Percentiles rank a stretch among this genome's conserved stretches.
Evolutionary conservation across 768 basidiomycete species (phyloP).

Genomic region (Gautieria morchelliformis): DNA sequence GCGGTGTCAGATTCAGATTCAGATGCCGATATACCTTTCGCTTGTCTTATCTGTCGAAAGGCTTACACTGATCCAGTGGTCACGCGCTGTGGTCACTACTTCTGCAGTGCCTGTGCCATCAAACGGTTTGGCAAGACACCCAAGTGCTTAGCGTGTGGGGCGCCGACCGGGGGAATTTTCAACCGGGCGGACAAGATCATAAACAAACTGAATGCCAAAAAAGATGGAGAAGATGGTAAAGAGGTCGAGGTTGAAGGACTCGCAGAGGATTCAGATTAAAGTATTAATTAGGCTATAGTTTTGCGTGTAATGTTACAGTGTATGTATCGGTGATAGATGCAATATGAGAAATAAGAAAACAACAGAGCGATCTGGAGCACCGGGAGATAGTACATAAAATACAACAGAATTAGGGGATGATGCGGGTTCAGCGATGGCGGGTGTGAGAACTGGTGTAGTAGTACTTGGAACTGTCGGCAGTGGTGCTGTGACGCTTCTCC

Average conservation of each 20-base stretch:
- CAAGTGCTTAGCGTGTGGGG: conserved; percentile 90
- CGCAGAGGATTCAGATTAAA: conserved; percentile 24
- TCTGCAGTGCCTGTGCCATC: conserved; percentile 91
- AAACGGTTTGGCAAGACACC: conserved; percentile 90
- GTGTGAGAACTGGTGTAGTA: conserved; percentile 1
- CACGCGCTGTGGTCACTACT: conserved; percentile 95
- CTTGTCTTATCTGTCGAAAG: conserved; percentile 95
- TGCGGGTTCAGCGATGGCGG: background rate
- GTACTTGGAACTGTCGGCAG: background rate
- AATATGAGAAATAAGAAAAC: background rate
- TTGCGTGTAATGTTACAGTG: background rate
- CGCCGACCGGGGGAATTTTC: conserved; percentile 92
- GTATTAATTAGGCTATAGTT: conserved; percentile 12
- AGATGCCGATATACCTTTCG: conserved; percentile 86
- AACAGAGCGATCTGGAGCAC: background rate
- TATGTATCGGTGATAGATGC: conserved; percentile 1
- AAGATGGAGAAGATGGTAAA: conserved; percentile 29
- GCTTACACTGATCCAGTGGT: conserved; percentile 92
- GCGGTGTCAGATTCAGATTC: conserved; percentile 47
- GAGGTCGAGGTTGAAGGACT: conserved; percentile 20
- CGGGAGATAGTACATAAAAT: background rate
- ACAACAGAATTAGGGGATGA: background rate
- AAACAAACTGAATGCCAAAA: conserved; percentile 71
- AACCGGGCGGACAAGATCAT: conserved; percentile 92
- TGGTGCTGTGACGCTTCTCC: background rate